A percentile compares a stretch with the other conserved stretches of the same genome.
phyloP scores from a whole-genome alignment of 805 yeast species.

The Hanseniaspora singularis region DNA sequence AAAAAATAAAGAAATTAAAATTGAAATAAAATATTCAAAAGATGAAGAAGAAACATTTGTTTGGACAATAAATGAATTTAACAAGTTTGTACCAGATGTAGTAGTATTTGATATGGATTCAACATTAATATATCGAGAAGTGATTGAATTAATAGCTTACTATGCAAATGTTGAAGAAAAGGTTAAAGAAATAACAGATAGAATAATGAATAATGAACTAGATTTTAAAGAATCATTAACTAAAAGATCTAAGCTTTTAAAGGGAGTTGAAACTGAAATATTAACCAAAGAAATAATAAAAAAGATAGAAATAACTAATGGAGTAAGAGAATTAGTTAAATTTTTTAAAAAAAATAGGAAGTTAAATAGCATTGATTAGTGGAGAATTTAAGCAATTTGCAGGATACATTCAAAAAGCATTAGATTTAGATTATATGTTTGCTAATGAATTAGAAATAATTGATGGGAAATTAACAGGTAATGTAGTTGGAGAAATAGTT shows the following conservation, averaged over 20 bases:
- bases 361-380: constrained; percentile 72
- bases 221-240: constrained; percentile 75
- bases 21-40: constrained; percentile 22
- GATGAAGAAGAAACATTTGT: constrained; percentile 21
- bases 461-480: constrained; percentile 52
- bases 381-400: constrained; percentile 95
- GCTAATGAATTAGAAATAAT: constrained; percentile 55
- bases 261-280: constrained; percentile 60
- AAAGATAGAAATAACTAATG: constrained; percentile 67
- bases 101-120: constrained; percentile 97
- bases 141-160: constrained; percentile 88
- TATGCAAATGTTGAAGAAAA: constrained; percentile 80
- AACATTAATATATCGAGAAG: constrained; percentile 89
- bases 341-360: constrained; percentile 51
- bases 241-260: constrained; percentile 64
- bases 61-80: constrained; percentile 22
- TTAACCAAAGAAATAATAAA: constrained; percentile 61
- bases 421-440: constrained; percentile 74
- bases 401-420: constrained; percentile 48
- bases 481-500: constrained; percentile 67
- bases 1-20: constrained; percentile 3
- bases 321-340: constrained; percentile 60
- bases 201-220: constrained; percentile 94
- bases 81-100: constrained; percentile 32
- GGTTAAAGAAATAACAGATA: constrained; percentile 78